phyloP scores from a whole-genome alignment of 768 basidiomycete species.

The Ramaria sp. region DNA sequence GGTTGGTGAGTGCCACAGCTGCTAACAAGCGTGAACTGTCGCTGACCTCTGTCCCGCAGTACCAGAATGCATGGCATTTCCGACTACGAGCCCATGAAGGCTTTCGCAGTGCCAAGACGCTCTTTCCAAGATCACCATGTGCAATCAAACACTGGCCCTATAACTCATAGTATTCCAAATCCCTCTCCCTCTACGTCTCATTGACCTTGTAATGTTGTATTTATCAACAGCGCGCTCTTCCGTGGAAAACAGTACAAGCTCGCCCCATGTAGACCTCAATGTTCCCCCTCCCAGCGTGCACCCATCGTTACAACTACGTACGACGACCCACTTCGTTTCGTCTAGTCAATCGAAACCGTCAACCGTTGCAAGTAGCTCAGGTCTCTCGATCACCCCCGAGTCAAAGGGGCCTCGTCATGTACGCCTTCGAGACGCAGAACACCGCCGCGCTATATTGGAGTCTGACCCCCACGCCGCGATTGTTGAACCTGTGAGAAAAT shows the following conservation, averaged over 20 bases:
- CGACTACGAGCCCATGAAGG: conserved; percentile 13
- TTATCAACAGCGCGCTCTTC: background rate
- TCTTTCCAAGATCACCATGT: too few relatives aligned
- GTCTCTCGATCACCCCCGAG: background rate
- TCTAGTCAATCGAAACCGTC: background rate
- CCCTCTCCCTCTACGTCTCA: background rate
- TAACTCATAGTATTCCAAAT: background rate
- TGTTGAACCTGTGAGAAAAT: conserved; percentile 25
- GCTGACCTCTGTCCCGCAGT: background rate
- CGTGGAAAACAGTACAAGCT: background rate
- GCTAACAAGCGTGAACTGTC: conserved; percentile 11
- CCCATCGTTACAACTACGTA: conserved; percentile 17
- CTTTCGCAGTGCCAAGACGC: conserved; percentile 15
- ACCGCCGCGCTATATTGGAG: conserved; percentile 38
- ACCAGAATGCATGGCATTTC: background rate
- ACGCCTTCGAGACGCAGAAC: conserved; percentile 45
- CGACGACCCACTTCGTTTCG: background rate
- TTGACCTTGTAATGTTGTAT: background rate
- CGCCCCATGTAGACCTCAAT: background rate
- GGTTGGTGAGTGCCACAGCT: conserved; percentile 20
- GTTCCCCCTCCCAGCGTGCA: conserved; percentile 11
- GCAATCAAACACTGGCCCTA: too few relatives aligned
- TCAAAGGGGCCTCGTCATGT: conserved; percentile 31
- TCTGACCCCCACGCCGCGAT: conserved; percentile 41
- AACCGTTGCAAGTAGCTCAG: background rate